Evolutionary conservation across 1,139 yeast genomes (phyloP).

Genomic region (Pneumocystis wakefieldiae): DNA sequence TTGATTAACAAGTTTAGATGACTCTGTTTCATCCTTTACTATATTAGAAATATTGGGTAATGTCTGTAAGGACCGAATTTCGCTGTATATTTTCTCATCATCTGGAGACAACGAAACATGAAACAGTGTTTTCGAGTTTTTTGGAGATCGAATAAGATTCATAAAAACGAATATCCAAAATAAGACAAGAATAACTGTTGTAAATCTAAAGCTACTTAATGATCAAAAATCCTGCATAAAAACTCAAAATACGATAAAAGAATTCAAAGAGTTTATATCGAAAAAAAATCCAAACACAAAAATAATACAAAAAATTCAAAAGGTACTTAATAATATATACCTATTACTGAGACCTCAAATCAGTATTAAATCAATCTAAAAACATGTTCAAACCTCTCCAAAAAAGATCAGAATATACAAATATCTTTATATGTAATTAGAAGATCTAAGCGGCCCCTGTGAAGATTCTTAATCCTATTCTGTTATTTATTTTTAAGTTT

Average conservation of each 20-base stretch:
- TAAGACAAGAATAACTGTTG: background rate
- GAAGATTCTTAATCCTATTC: too few species aligned
- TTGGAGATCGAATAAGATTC: background rate
- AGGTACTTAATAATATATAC: background rate
- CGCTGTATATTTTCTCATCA: background rate
- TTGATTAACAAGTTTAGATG: background rate
- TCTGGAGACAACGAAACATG: background rate
- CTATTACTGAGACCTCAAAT: too few species aligned
- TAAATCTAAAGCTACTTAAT: background rate
- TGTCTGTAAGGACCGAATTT: background rate
- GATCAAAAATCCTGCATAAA: background rate
- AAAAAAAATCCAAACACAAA: background rate
- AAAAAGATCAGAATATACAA: too few species aligned
- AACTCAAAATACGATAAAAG: background rate
- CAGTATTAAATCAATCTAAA: too few species aligned
- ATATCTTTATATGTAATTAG: too few species aligned
- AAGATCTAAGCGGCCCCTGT: too few species aligned
- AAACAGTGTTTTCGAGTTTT: background rate
- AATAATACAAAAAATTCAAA: background rate
- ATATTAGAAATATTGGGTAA: background rate
- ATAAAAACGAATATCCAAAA: background rate
- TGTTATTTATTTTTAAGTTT: too few species aligned
- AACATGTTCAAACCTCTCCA: too few species aligned
- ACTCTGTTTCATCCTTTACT: background rate
- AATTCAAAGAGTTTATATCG: too few species aligned